phyloP scores from a whole-genome alignment of 106 monocot genomes.

The Allium fistulosum region DNA sequence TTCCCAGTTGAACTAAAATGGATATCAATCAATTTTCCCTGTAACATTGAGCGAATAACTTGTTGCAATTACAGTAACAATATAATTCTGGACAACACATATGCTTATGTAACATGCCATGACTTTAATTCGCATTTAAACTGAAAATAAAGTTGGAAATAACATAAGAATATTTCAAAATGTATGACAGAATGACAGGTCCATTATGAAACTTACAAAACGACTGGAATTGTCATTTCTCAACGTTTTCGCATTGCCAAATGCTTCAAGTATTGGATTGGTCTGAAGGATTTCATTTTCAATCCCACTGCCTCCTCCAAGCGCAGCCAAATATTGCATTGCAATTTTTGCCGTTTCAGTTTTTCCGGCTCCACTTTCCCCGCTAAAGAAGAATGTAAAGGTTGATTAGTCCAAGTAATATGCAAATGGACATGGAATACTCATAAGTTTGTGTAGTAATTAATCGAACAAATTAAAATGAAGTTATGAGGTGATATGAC shows the following conservation, averaged over 20 bases:
- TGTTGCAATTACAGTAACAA: too few species aligned
- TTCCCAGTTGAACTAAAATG: constrained; percentile 80
- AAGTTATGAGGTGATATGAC: too few species aligned
- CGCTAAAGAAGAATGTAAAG: constrained; percentile 33
- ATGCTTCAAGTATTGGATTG: constrained; percentile 96
- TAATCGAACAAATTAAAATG: too few species aligned
- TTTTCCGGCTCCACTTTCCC: constrained; percentile 99
- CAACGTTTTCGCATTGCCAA: constrained; percentile 95
- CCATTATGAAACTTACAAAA: constrained; percentile 59
- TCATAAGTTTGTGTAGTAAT: neutral
- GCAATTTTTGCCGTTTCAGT: constrained; percentile 99
- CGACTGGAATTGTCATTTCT: constrained; percentile 98
- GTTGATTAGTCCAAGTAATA: neutral
- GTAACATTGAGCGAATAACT: constrained; percentile 1
- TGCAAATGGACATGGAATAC: neutral
- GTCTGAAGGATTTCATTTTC: constrained; percentile 96
- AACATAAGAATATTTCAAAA: neutral
- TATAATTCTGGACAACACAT: too few species aligned
- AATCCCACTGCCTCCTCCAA: constrained; percentile 95
- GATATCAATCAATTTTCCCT: constrained; percentile 98
- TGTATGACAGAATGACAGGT: neutral
- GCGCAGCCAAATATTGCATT: constrained; percentile 96
- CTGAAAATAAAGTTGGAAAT: neutral
- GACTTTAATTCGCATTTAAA: neutral
- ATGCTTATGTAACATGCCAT: too few species aligned